Percentiles rank a stretch among this genome's conserved stretches.
Evolutionary conservation across 1,139 yeast species (phyloP).

Genomic region (Suhomyces panamericanus): DNA sequence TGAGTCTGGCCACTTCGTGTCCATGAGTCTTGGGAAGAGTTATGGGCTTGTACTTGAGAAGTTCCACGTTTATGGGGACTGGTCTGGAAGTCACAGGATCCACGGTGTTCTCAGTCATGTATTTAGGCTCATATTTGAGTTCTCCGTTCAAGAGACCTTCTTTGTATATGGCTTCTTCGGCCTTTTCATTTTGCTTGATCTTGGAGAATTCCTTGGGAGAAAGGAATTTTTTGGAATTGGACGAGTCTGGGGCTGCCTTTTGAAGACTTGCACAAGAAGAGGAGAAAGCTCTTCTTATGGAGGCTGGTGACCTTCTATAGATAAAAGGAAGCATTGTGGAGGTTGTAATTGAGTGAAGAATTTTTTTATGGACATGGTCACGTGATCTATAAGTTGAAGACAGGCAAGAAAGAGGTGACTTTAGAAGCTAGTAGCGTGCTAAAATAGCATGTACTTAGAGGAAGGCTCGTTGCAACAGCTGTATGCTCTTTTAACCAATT

Average conservation of each 20-base stretch:
- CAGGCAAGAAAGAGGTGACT: neutral
- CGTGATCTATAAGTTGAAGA: neutral
- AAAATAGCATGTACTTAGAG: too few relatives aligned
- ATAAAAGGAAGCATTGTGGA: slow-evolving; percentile 6
- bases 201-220: slow-evolving; percentile 35
- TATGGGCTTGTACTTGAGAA: slow-evolving; percentile 80
- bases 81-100: slow-evolving; percentile 46
- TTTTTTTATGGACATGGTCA: slow-evolving; percentile 5
- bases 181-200: slow-evolving; percentile 26
- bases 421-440: too few relatives aligned
- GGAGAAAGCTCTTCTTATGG: slow-evolving; percentile 7
- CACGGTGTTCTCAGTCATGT: slow-evolving; percentile 33
- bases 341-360: slow-evolving; percentile 1
- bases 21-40: slow-evolving; percentile 68
- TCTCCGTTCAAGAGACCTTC: slow-evolving; percentile 30
- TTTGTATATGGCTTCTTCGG: slow-evolving; percentile 34
- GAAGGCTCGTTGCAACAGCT: too few relatives aligned
- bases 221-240: slow-evolving; percentile 19
- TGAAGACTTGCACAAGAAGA: slow-evolving; percentile 4
- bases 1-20: slow-evolving; percentile 68
- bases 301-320: slow-evolving; percentile 7
- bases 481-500: too few relatives aligned
- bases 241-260: neutral
- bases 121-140: slow-evolving; percentile 44
- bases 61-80: slow-evolving; percentile 78